phyloP scores from a whole-genome alignment of 352 stramenopile species.

The Globisporangium alternatum region DNA sequence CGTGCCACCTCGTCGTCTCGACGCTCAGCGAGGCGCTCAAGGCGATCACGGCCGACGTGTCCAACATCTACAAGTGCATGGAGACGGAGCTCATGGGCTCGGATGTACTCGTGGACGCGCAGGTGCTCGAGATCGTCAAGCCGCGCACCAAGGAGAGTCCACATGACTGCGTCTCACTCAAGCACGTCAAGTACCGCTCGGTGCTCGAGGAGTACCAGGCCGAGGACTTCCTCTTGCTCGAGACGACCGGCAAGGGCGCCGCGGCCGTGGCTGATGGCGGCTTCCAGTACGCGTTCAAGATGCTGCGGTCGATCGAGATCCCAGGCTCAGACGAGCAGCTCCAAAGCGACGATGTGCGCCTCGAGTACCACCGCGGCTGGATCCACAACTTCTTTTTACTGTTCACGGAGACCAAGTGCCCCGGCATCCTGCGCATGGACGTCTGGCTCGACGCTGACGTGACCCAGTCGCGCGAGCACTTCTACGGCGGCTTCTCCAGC shows the following conservation, averaged over 20 bases:
- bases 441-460: constrained; percentile 69
- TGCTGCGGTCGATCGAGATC: constrained; percentile 42
- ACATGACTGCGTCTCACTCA: constrained; percentile 74
- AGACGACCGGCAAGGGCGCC: constrained; percentile 43
- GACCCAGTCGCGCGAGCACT: constrained; percentile 45
- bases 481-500: constrained; percentile 56
- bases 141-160: constrained; percentile 60
- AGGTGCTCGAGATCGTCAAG: constrained; percentile 68
- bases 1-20: constrained; percentile 52
- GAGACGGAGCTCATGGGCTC: constrained; percentile 56
- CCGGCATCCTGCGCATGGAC: constrained; percentile 62
- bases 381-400: constrained; percentile 64
- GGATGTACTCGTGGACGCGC: constrained; percentile 58
- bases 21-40: constrained; percentile 59
- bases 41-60: constrained; percentile 51
- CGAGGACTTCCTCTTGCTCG: constrained; percentile 66
- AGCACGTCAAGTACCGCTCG: constrained; percentile 74
- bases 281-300: constrained; percentile 58
- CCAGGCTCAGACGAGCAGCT: constrained; percentile 39
- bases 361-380: constrained; percentile 48
- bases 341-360: constrained; percentile 38
- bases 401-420: constrained; percentile 52
- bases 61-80: constrained; percentile 44
- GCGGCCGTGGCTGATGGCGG: constrained; percentile 31
- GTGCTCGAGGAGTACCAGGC: constrained; percentile 49